phyloP scores from a whole-genome alignment of 2,329 filamentous ascomycete genomes.

The Tympanopsis confertula region DNA sequence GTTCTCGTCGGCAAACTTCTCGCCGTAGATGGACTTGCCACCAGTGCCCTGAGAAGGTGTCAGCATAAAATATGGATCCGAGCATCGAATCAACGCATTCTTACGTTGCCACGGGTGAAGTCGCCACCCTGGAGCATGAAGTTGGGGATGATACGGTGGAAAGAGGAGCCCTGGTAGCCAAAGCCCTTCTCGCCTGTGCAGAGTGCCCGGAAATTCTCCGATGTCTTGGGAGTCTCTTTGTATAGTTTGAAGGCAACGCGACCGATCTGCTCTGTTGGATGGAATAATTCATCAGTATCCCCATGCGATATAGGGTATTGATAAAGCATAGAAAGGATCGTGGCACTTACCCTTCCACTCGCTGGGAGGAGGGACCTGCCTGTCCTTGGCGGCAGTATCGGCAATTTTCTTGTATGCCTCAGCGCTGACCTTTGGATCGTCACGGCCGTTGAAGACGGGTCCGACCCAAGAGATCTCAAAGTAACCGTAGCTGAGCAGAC shows the following conservation, averaged over 20 bases:
- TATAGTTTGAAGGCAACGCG: slow-evolving; percentile 85
- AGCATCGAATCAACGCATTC: slow-evolving; percentile 17
- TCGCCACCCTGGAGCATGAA: slow-evolving; percentile 97
- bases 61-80: slow-evolving; percentile 7
- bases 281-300: slow-evolving; percentile 3
- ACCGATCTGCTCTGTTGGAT: slow-evolving; percentile 51
- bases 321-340: neutral
- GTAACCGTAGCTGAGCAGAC: neutral
- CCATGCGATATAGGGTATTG: neutral
- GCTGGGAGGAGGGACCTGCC: too few species aligned
- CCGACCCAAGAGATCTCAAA: neutral
- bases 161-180: slow-evolving; percentile 71
- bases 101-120: slow-evolving; percentile 84
- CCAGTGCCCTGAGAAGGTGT: slow-evolving; percentile 57
- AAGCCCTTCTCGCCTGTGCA: slow-evolving; percentile 72
- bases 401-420: neutral
- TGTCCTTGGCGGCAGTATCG: neutral
- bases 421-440: neutral
- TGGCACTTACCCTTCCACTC: neutral
- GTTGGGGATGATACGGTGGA: slow-evolving; percentile 85
- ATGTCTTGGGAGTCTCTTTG: slow-evolving; percentile 71
- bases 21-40: slow-evolving; percentile 88
- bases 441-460: too few species aligned
- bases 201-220: slow-evolving; percentile 73
- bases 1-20: slow-evolving; percentile 93